Conservation (phyloP, 192 early-diverging fungal species). For the Oehlia diaphana region DNA sequence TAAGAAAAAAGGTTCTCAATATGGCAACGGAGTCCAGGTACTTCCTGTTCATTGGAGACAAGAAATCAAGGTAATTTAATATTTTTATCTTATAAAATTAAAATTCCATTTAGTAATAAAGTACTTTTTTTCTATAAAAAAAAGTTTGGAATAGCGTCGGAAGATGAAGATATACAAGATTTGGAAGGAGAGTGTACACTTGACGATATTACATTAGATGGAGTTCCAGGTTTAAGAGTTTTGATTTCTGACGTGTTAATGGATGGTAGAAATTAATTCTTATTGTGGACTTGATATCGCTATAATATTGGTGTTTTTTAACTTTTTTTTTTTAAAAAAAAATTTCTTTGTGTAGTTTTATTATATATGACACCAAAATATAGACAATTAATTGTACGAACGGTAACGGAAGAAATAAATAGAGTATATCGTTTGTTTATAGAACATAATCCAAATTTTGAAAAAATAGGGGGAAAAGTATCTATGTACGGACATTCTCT, state of each 20-base stretch:
- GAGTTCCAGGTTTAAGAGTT: constrained; percentile 76
- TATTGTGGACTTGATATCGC: not conserved
- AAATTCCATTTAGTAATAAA: not conserved
- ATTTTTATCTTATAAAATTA: not conserved
- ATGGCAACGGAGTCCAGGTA: constrained; percentile 65
- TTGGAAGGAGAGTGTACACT: constrained; percentile 64
- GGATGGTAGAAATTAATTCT: constrained; percentile 58
- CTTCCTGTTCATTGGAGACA: constrained; percentile 84
- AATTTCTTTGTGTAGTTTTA: constrained; percentile 49
- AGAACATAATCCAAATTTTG: constrained; percentile 72
- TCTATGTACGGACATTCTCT: constrained; percentile 80
- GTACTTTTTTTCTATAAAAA: not conserved
- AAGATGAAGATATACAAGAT: constrained; percentile 52
- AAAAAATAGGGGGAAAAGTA: constrained; percentile 69
- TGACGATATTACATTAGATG: constrained; percentile 77
- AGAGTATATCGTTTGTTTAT: constrained; percentile 71
- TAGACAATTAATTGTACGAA: constrained; percentile 75
- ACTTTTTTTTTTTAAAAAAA: not conserved
- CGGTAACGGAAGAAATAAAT: constrained; percentile 79
- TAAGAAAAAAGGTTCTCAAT: not conserved
- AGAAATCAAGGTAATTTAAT: constrained; percentile 49
- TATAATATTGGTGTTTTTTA: not conserved
- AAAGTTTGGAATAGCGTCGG: constrained; percentile 66
- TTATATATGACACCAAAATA: constrained; percentile 86
- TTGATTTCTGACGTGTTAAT: constrained; percentile 81